Evolutionary conservation across 345 rosid genomes (phyloP).

Genomic region (Mercurialis annua): DNA sequence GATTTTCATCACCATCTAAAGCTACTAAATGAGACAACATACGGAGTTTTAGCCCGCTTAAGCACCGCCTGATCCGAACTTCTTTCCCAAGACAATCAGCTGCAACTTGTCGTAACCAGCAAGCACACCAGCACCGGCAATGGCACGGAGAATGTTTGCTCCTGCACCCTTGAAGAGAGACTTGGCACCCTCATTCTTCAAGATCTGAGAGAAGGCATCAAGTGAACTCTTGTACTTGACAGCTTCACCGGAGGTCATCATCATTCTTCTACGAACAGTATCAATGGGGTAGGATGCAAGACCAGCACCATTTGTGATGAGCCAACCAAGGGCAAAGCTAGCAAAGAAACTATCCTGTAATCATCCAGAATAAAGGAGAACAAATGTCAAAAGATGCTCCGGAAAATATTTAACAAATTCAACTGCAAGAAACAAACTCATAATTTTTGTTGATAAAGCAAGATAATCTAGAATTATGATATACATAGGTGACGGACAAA

Average conservation of each 20-base stretch:
- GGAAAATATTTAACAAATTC: too few relatives aligned
- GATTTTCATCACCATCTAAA: conserved; percentile 63
- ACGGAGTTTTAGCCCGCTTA: background rate
- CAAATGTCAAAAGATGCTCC: background rate
- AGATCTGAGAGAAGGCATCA: conserved; percentile 28
- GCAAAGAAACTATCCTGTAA: conserved; percentile 36
- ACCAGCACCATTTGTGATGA: conserved; percentile 34
- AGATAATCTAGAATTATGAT: too few relatives aligned
- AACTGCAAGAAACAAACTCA: too few relatives aligned
- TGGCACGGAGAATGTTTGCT: conserved; percentile 36
- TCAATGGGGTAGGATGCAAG: conserved; percentile 38
- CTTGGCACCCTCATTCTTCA: conserved; percentile 37
- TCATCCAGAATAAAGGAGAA: background rate
- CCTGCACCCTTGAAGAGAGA: conserved; percentile 43
- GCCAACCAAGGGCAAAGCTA: conserved; percentile 36
- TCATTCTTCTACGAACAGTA: conserved; percentile 40
- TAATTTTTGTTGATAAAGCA: too few relatives aligned
- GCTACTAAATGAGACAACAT: conserved; percentile 7
- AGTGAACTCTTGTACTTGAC: conserved; percentile 35
- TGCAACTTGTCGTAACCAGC: conserved; percentile 39
- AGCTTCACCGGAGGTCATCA: conserved; percentile 42
- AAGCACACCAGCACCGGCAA: conserved; percentile 40
- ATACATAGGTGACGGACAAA: too few relatives aligned
- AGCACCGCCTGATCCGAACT: conserved; percentile 34
- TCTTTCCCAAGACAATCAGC: conserved; percentile 35